Conservation (phyloP, 345 rosid genomes). For the thale cress (Arabidopsis thaliana) region TAIR10.1 NC_003076.8:3694001-3694500, state of each 20-base stretch:
- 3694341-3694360: slow-evolving; percentile 34
- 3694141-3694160: slow-evolving; percentile 12
- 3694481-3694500: slow-evolving; percentile 14
- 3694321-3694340: slow-evolving; percentile 37
- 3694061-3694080: not conserved
- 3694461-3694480: slow-evolving; percentile 25
- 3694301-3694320: slow-evolving; percentile 15
- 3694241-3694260: slow-evolving; percentile 10
- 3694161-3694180: slow-evolving; percentile 22
- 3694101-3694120: not conserved
- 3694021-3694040: slow-evolving; percentile 31
- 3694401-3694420: slow-evolving; percentile 45
- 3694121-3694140: slow-evolving; percentile 15
- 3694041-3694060: not conserved
- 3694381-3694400: slow-evolving; percentile 38
- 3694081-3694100: slow-evolving; percentile 11
- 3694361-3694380: slow-evolving; percentile 27
- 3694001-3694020: slow-evolving; percentile 39
- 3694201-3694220: slow-evolving; percentile 21
- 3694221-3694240: slow-evolving; percentile 31
- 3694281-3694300: slow-evolving; percentile 37
- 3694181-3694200: slow-evolving; percentile 26
- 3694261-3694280: slow-evolving; percentile 1
- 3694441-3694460: slow-evolving; percentile 39
- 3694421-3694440: slow-evolving; percentile 36